A percentile compares a stretch with the other conserved stretches of the same genome.
Evolutionary conservation across 1,139 yeast species (phyloP).

Genomic region (Magnusiomyces ingens): DNA sequence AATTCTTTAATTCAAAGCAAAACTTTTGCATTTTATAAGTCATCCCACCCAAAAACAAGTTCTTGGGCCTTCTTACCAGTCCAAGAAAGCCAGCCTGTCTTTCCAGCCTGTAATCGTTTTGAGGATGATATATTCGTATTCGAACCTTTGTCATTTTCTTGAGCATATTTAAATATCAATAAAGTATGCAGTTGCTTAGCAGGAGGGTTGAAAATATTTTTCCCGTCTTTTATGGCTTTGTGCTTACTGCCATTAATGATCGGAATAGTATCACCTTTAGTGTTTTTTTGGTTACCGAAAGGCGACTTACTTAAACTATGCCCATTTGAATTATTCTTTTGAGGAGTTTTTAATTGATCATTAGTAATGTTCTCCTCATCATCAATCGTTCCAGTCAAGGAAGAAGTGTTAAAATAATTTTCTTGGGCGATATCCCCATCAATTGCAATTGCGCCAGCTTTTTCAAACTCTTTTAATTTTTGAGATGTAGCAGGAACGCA

Average conservation of each 20-base stretch:
- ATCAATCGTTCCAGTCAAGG: conserved; percentile 31
- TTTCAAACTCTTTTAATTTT: conserved; percentile 21
- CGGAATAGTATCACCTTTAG: conserved; percentile 29
- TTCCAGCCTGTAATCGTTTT: conserved; percentile 12
- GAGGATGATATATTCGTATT: background rate
- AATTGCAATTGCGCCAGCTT: conserved; percentile 20
- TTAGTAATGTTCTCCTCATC: background rate
- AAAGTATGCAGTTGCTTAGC: conserved; percentile 17
- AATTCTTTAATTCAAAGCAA: background rate
- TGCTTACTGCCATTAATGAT: conserved; percentile 20
- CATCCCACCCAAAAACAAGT: conserved; percentile 51
- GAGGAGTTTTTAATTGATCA: background rate
- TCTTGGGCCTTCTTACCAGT: conserved; percentile 33
- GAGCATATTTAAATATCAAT: conserved; percentile 6
- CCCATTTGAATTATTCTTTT: background rate
- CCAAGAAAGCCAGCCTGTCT: conserved; percentile 33
- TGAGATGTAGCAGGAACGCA: conserved; percentile 56
- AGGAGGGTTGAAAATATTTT: conserved; percentile 24
- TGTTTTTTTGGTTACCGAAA: no score
- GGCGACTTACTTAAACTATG: background rate
- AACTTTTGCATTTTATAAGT: conserved; percentile 28
- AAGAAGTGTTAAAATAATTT: conserved; percentile 57
- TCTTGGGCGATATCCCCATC: conserved; percentile 30
- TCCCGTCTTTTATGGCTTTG: conserved; percentile 26
- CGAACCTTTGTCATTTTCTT: background rate